Base-by-base conservation (phyloP, 176 grass and related monocot species). In the Phoenix roebelenii region DNA sequence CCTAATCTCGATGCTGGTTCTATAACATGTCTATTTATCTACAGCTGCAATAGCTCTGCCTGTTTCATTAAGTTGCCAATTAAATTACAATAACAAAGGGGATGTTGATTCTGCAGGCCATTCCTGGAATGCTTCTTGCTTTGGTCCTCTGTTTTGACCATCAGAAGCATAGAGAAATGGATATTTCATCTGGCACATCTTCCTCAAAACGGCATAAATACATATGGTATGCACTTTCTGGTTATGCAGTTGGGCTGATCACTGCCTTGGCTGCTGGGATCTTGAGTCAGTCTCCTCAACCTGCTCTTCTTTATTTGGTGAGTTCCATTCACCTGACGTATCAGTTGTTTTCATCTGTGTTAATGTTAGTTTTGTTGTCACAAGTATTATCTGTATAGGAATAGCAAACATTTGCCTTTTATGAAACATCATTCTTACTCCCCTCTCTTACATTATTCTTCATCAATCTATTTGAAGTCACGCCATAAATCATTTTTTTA, bases 261-360 rank as follows among this genome's bases (percentile, higher is more conserved):
- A 72, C 76, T 69, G 88, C 93, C 29, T 79, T 98, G 55, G 76
- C 93, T 69, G 87, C 93, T 68, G 93, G 93, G 26, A 89, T 89
- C 59, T 66, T 98, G 68, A 89, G 81, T 55, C 88, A 98, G 56
- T 92, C 84, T 74, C 84, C 93, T 64, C 93, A 92, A 66, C 93
- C 93, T 70, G 93, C 93, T 69, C 77, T 98, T 70, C 93, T 98
- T 52, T 98, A 98, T 68, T 66, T 98, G 84, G 93, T 98, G 82
- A 53, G 64, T 67, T 68, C 74, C 57, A n/a, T 26, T 10, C 10
- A 44, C 35, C 7, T 12, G 35, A 44, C 1, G 35, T 44, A 14
- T 44, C 35, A 44, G 7, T 44, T 44, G 35, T 44, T 44, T 44
- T 44, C 35, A 44, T 44, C 35, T 44, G 10, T 44, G 7, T 44